Evolutionary conservation across 805 yeast species (phyloP).

Genomic region (Wickerhamiella qilinensis): DNA sequence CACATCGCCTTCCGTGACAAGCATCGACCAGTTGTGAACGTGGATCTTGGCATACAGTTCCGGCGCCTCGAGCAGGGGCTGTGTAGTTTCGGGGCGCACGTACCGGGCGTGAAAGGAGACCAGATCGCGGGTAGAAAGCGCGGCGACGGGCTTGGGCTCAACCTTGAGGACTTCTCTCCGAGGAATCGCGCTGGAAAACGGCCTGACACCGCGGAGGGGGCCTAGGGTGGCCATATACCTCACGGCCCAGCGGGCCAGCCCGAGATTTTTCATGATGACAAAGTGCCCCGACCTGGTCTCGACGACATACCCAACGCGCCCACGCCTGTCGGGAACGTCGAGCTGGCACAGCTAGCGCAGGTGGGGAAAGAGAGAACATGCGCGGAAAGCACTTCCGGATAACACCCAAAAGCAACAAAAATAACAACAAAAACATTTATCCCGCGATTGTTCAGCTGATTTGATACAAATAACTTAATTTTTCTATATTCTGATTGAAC

Average conservation of each 20-base stretch:
- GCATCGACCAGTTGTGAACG: slow-evolving; percentile 68
- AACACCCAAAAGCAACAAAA: too few species aligned
- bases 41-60: slow-evolving; percentile 68
- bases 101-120: slow-evolving; percentile 13
- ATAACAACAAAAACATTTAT: too few species aligned
- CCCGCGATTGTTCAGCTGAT: too few species aligned
- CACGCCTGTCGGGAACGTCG: too few species aligned
- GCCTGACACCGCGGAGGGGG: not conserved
- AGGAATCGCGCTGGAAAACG: not conserved
- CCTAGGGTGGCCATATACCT: not conserved
- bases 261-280: not conserved
- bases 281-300: too few species aligned
- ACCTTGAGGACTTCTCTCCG: not conserved
- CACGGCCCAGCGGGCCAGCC: not conserved
- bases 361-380: too few species aligned
- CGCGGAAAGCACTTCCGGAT: too few species aligned
- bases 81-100: slow-evolving; percentile 27
- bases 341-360: too few species aligned
- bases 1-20: slow-evolving; percentile 83
- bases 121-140: slow-evolving; percentile 9
- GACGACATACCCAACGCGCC: too few species aligned
- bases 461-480: too few species aligned
- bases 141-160: not conserved
- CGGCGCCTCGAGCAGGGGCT: slow-evolving; percentile 48
- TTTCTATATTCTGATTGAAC: too few species aligned